These are phyloP conservation scores for Ophioceras dolichostomum DNA, from an alignment of 2,329 filamentous ascomycete genomes.

Conservation along the genomic window DNA sequence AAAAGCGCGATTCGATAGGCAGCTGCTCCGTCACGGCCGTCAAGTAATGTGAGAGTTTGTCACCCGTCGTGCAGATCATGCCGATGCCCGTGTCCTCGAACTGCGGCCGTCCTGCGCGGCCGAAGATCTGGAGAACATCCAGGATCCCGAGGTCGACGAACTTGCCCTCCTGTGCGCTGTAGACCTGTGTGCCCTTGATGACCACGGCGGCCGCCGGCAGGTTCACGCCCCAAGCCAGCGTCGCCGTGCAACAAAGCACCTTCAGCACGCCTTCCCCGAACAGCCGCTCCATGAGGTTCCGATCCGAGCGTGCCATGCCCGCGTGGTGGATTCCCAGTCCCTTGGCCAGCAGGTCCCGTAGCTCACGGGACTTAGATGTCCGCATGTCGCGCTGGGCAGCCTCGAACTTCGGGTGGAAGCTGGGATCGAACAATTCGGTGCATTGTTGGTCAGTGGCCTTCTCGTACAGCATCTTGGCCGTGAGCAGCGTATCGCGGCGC, in stretches of 20 bases:
- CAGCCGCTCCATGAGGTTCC: conserved; percentile 89
- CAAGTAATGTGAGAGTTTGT: conserved; percentile 84
- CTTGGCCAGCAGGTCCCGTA: conserved; percentile 80
- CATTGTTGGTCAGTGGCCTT: conserved; percentile 75
- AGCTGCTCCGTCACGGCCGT: conserved; percentile 90
- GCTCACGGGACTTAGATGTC: conserved; percentile 69
- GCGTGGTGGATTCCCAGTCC: conserved; percentile 94
- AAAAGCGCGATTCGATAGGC: conserved; percentile 95
- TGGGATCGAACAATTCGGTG: conserved; percentile 72
- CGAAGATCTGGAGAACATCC: conserved; percentile 95
- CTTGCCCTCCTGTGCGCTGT: conserved; percentile 91
- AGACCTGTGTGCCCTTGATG: conserved; percentile 96
- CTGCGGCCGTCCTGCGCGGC: conserved; percentile 92
- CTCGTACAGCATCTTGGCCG: conserved; percentile 74
- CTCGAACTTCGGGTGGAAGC: conserved; percentile 65
- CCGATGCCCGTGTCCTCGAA: conserved; percentile 97
- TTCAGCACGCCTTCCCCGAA: conserved; percentile 90
- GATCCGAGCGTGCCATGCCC: conserved; percentile 87
- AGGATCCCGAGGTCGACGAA: conserved; percentile 94
- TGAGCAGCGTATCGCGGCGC: conserved; percentile 81
- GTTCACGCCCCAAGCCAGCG: conserved; percentile 97
- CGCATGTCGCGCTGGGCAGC: conserved; percentile 76
- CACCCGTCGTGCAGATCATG: conserved; percentile 95
- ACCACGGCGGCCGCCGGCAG: conserved; percentile 91
- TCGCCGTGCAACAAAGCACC: conserved; percentile 96